Evolutionary conservation across 768 basidiomycete species (phyloP).

Genomic region (Russula compacta): DNA sequence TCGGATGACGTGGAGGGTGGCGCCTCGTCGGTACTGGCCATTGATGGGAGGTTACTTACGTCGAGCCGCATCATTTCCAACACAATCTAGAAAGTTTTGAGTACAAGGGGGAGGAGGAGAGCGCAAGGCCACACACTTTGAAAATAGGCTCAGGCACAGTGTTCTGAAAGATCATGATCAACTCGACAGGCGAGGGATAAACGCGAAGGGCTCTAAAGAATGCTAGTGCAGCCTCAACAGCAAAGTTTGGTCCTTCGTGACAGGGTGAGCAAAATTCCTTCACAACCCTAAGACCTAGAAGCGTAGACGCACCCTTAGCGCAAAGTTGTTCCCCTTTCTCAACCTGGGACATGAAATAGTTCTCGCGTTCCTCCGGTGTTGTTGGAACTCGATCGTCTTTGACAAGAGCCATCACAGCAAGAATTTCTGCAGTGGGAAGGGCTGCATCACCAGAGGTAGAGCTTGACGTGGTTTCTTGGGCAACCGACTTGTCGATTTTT

Average conservation of each 20-base stretch:
- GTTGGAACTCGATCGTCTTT: conserved; percentile 60
- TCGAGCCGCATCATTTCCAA: conserved; percentile 83
- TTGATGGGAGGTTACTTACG: conserved; percentile 60
- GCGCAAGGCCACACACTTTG: conserved; percentile 40
- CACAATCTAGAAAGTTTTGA: conserved; percentile 39
- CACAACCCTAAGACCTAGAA: background rate
- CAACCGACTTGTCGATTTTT: conserved; percentile 62
- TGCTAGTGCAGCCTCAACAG: conserved; percentile 73
- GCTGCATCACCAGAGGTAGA: conserved; percentile 21
- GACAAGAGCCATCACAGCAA: conserved; percentile 54
- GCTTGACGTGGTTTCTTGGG: conserved; percentile 17
- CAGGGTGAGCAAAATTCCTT: background rate
- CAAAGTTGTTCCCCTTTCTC: conserved; percentile 79
- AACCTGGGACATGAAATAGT: conserved; percentile 88
- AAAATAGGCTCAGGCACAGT: conserved; percentile 77
- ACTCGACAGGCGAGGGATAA: conserved; percentile 90
- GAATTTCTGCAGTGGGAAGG: conserved; percentile 45
- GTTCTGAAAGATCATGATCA: conserved; percentile 91
- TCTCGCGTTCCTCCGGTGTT: conserved; percentile 70
- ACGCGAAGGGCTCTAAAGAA: conserved; percentile 93
- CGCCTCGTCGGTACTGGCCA: conserved; percentile 28
- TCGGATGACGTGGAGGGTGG: conserved; percentile 34
- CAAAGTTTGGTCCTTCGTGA: conserved; percentile 59
- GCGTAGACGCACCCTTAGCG: conserved; percentile 48
- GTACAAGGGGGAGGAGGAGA: background rate